These are phyloP conservation scores for Cephalotrichum gorgonifer DNA, from an alignment of 2,329 filamentous ascomycete genomes.

Conservation along the genomic window DNA sequence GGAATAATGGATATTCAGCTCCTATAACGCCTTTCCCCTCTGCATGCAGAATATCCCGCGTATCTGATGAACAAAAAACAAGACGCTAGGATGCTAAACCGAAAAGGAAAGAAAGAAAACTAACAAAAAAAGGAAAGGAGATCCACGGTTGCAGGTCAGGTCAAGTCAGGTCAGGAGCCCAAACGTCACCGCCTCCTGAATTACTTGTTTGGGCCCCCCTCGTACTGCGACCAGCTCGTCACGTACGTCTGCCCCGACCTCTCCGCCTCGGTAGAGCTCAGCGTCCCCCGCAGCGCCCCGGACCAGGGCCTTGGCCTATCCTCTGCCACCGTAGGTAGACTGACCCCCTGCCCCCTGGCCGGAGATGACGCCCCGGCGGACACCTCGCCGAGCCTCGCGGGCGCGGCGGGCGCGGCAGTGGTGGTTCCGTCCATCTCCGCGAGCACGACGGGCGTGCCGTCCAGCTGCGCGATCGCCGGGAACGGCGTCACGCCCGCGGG, in stretches of 20 bases:
- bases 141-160: too few species aligned
- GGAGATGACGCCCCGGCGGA: background rate
- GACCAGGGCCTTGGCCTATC: too few species aligned
- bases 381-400: slow-evolving; percentile 10
- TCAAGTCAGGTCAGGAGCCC: too few species aligned
- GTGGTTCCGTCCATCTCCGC: slow-evolving; percentile 26
- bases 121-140: too few species aligned
- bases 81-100: too few species aligned
- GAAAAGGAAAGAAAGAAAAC: too few species aligned
- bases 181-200: too few species aligned
- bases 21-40: too few species aligned
- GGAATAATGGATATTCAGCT: too few species aligned
- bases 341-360: background rate
- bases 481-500: too few species aligned
- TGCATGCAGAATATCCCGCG: too few species aligned
- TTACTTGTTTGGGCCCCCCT: background rate
- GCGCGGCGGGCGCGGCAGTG: slow-evolving; percentile 14
- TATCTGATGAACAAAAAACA: too few species aligned
- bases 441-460: background rate
- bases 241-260: background rate
- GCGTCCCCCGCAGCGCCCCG: background rate
- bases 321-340: slow-evolving; percentile 1
- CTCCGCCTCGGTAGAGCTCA: background rate
- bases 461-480: background rate
- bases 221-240: slow-evolving; percentile 4